phyloP scores from a whole-genome alignment of 139 green algal species.

The Ostreobium quekettii region DNA sequence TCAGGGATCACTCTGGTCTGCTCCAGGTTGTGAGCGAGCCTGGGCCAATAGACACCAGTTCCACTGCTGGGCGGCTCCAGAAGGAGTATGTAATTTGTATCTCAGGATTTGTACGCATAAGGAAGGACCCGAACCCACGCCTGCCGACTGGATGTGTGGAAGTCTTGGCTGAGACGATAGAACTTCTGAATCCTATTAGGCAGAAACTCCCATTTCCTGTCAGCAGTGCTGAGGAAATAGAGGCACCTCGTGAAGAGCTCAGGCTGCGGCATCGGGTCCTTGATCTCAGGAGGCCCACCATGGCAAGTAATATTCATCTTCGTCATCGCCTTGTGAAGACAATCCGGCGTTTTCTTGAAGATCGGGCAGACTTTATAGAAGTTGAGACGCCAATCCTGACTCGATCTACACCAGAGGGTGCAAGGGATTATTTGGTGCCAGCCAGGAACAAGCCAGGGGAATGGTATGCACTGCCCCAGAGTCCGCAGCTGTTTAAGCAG shows the following conservation, averaged over 20 bases:
- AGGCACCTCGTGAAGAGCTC: constrained; percentile 69
- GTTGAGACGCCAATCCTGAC: constrained; percentile 97
- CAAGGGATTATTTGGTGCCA: constrained; percentile 93
- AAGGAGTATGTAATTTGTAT: constrained; percentile 85
- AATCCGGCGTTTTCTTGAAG: constrained; percentile 75
- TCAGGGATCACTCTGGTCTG: constrained; percentile 87
- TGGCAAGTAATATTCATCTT: constrained; percentile 82
- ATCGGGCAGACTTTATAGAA: constrained; percentile 63
- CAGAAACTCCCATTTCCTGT: constrained; percentile 80
- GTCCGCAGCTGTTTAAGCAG: constrained; percentile 98
- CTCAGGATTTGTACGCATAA: constrained; percentile 51
- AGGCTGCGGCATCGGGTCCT: constrained; percentile 80
- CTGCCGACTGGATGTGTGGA: constrained; percentile 80
- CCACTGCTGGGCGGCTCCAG: constrained; percentile 53
- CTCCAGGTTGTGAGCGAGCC: constrained; percentile 77
- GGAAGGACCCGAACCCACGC: constrained; percentile 75
- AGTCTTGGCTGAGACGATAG: constrained; percentile 42
- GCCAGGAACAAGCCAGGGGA: constrained; percentile 54
- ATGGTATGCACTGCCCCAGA: constrained; percentile 95
- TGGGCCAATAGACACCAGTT: constrained; percentile 38
- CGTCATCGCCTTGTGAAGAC: constrained; percentile 64
- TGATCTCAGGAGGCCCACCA: constrained; percentile 78
- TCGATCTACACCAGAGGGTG: constrained; percentile 93
- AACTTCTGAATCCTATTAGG: constrained; percentile 77
- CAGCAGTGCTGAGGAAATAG: constrained; percentile 44